These are phyloP conservation scores for Camellia oleifera DNA, from an alignment of 179 eudicot genomes.

Conservation along the genomic window DNA sequence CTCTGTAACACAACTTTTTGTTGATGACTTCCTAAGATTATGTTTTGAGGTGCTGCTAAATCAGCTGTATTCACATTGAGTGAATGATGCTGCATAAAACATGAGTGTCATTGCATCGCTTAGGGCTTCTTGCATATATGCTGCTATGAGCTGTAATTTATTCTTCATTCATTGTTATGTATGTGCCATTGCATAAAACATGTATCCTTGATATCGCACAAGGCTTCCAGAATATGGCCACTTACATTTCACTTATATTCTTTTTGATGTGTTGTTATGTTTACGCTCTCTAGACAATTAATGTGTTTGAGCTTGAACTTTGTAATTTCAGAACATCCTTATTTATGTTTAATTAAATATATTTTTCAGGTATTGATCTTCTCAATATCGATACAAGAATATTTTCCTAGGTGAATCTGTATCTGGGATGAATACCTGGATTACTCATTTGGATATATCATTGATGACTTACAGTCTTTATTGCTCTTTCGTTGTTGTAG, in stretches of 20 bases:
- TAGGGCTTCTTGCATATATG: neutral
- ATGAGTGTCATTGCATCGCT: neutral
- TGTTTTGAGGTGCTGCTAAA: neutral
- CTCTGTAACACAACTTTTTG: neutral
- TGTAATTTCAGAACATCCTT: neutral
- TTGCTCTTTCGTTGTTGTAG: neutral
- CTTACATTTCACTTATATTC: neutral
- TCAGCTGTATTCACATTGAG: neutral
- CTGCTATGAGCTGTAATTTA: neutral
- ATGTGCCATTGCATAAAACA: neutral
- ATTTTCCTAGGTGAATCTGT: neutral
- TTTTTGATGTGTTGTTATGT: neutral
- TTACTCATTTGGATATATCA: no score
- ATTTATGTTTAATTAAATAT: neutral
- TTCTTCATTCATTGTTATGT: neutral
- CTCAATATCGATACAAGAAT: neutral
- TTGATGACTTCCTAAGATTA: neutral
- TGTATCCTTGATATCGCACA: neutral
- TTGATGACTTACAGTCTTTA: neutral
- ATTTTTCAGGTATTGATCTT: neutral
- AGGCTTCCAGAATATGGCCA: neutral
- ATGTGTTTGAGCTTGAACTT: neutral
- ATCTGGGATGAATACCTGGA: no score
- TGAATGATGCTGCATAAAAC: neutral
- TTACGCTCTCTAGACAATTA: neutral